Evolutionary conservation across 2,329 filamentous ascomycete species (phyloP).

Genomic region (Nigrospora oryzae): DNA sequence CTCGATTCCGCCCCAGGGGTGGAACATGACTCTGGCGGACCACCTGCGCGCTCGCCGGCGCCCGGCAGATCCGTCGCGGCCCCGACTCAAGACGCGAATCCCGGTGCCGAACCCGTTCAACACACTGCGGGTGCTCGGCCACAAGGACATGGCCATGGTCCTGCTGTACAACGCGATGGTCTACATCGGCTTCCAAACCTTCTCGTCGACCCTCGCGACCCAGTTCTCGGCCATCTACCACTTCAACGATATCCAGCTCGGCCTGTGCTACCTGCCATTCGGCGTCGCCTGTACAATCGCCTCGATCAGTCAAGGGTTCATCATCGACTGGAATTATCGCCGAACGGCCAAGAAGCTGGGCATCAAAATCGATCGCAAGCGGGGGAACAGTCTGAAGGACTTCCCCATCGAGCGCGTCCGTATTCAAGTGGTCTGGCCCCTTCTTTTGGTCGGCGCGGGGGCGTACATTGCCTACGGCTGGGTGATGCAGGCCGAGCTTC

Average conservation of each 20-base stretch:
- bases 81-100: constrained; percentile 30
- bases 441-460: constrained; percentile 44
- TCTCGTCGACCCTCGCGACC: constrained; percentile 43
- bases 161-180: constrained; percentile 43
- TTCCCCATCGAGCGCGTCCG: constrained; percentile 49
- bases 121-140: constrained; percentile 41
- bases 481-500: constrained; percentile 41
- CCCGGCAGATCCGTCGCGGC: constrained; percentile 21
- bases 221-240: constrained; percentile 42
- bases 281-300: constrained; percentile 40
- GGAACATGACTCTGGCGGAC: constrained; percentile 50
- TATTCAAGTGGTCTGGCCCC: constrained; percentile 43
- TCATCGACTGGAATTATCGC: constrained; percentile 62
- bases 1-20: constrained; percentile 46
- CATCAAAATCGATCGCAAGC: constrained; percentile 51
- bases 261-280: constrained; percentile 47
- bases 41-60: constrained; percentile 29
- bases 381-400: constrained; percentile 39
- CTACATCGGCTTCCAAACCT: constrained; percentile 47
- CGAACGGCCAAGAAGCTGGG: constrained; percentile 54
- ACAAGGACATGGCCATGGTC: constrained; percentile 49
- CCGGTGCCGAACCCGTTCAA: constrained; percentile 49
- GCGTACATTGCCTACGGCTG: constrained; percentile 49
- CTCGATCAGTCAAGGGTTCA: constrained; percentile 45
- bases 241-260: constrained; percentile 41